Evolutionary conservation across 257 asterid genomes (phyloP), one percentile per base, ranked within the genome.

Genomic region (Lantana camara): DNA sequence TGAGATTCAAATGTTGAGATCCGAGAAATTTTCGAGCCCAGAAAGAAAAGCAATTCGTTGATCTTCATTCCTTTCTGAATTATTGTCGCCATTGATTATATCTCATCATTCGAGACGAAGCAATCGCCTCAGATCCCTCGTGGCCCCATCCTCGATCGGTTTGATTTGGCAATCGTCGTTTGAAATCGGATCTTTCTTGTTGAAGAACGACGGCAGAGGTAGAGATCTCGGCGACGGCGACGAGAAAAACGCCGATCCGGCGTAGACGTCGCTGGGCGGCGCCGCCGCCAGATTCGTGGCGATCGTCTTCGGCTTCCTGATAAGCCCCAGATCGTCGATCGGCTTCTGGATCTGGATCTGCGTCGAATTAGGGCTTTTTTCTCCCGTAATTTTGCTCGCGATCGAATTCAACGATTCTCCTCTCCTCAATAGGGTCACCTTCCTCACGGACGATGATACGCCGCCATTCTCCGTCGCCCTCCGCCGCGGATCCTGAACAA

Each of bases 351-450:
- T 44, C 9, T 32, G 47, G 9, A 13, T 32, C 41, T 41, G 24
- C n/a, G 44, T 4, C 48, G 40, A 7, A 3, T 46, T 30, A 35
- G 45, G 17, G 45, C 27, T 52, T 38, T 9, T 10, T 4, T 35
- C 11, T 7, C 17, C 50, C 7, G 32, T 54, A 10, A 57, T 75
- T 22, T 66, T 73, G 4, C 79, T 30, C 42, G 79, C 75, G 20
- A 88, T 29, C 21, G 82, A 83, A 54, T 70, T 80, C 69, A 83
- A 23, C 57, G 96, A 83, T 47, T 82, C 84, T 29, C 81, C 84
- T 37, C 84, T 57, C 24, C 62, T 72, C 70, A 79, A 35, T 4
- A 75, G 34, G 44, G 69, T 75, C n/a, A 75, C 74, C 55, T 60
- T 32, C 48, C 71, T 71, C 71, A 44, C 57, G 32, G 32, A 57